Percentiles rank a stretch among this genome's conserved stretches.
Evolutionary conservation across 805 yeast genomes (phyloP).

Genomic region (Ogataea nitratoaversa): DNA sequence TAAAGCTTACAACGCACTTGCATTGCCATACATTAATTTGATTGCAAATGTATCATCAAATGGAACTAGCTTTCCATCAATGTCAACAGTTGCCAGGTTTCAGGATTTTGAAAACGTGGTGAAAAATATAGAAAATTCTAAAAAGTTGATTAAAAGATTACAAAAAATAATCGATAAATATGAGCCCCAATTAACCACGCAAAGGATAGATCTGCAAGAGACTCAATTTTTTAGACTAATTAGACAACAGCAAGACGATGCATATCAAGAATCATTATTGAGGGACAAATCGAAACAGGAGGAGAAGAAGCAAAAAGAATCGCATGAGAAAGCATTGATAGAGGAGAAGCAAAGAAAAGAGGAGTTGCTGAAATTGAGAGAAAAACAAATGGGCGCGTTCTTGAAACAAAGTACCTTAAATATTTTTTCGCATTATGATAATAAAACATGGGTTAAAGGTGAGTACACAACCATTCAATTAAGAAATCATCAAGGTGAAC

Average conservation of each 20-base stretch:
- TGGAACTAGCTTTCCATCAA: slow-evolving; percentile 42
- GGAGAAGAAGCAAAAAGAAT: slow-evolving; percentile 33
- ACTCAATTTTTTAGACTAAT: slow-evolving; percentile 53
- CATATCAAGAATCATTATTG: slow-evolving; percentile 56
- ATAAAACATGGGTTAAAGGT: slow-evolving; percentile 22
- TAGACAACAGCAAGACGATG: slow-evolving; percentile 61
- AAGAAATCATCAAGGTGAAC: slow-evolving; percentile 49
- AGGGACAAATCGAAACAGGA: slow-evolving; percentile 52
- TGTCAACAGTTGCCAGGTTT: slow-evolving; percentile 44
- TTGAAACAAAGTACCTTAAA: slow-evolving; percentile 13
- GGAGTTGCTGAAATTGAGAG: slow-evolving; percentile 7
- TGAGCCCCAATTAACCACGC: slow-evolving; percentile 56
- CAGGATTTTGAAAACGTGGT: slow-evolving; percentile 28
- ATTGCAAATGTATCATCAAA: slow-evolving; percentile 55
- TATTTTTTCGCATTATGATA: slow-evolving; percentile 5
- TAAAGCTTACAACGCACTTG: slow-evolving; percentile 44
- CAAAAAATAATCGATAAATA: slow-evolving; percentile 46
- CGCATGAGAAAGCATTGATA: slow-evolving; percentile 17
- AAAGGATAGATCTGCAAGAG: slow-evolving; percentile 58
- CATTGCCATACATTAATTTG: slow-evolving; percentile 52
- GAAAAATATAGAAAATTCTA: slow-evolving; percentile 12
- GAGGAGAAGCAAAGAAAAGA: slow-evolving; percentile 18
- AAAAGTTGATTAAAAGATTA: slow-evolving; percentile 33
- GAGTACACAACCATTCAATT: slow-evolving; percentile 44
- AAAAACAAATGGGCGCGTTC: slow-evolving; percentile 19